Evolutionary conservation across 2,329 filamentous ascomycete genomes (phyloP).

Genomic region (Xylaria sp.): DNA sequence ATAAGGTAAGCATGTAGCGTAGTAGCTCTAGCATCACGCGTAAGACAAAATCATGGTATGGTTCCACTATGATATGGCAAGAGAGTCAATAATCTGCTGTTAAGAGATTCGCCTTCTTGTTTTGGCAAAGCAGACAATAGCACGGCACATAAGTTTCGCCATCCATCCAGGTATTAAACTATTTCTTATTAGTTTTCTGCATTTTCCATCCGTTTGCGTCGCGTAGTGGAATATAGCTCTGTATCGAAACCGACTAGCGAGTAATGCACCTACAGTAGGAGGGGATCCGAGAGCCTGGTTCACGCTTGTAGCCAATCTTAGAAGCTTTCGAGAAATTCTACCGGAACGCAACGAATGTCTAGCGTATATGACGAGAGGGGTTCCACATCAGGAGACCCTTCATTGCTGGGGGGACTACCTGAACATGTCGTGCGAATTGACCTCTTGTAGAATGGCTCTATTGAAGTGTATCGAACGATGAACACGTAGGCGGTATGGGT

Average conservation of each 20-base stretch:
- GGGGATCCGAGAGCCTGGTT: slow-evolving; percentile 14
- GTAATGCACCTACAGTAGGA: neutral
- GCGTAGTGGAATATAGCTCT: neutral
- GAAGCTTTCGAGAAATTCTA: neutral
- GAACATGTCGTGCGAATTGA: neutral
- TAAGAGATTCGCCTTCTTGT: neutral
- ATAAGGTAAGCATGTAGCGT: too few species aligned
- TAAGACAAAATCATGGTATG: neutral
- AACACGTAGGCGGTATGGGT: neutral
- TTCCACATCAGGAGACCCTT: neutral
- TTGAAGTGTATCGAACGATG: neutral
- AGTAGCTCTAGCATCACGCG: neutral
- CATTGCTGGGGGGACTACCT: neutral
- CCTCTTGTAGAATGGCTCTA: neutral
- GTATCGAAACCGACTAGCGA: slow-evolving; percentile 3
- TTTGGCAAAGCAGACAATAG: neutral
- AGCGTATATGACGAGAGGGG: too few species aligned
- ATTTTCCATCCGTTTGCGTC: neutral
- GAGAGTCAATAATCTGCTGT: neutral
- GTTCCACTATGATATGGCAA: neutral
- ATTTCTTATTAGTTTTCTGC: neutral
- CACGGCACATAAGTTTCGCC: neutral
- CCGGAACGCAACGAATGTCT: neutral
- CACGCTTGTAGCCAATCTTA: neutral
- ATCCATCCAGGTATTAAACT: neutral